Percentiles rank a stretch among this genome's conserved stretches.
Conservation (phyloP, 2,329 filamentous ascomycete species). For the Colletotrichum gigasporum region DNA sequence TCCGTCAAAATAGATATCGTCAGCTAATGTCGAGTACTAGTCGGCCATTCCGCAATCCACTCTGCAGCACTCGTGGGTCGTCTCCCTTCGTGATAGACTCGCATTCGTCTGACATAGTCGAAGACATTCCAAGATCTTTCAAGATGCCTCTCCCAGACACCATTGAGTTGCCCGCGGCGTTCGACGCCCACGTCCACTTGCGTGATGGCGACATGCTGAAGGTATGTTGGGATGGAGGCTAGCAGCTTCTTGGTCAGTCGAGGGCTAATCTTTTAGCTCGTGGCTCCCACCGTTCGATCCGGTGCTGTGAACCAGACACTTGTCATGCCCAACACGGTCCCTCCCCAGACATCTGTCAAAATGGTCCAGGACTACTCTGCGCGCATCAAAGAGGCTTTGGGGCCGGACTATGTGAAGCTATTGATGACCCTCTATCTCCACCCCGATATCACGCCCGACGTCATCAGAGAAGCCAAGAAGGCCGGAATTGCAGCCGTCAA, state of each 20-base stretch:
- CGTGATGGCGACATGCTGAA: conserved; percentile 73
- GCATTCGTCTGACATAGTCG: neutral
- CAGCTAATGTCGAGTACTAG: no score
- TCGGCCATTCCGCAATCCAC: no score
- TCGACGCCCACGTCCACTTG: conserved; percentile 78
- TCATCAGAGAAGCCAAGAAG: conserved; percentile 76
- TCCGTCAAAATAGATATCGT: no score
- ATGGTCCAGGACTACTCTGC: conserved; percentile 74
- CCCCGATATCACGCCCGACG: conserved; percentile 70
- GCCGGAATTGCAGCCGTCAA: conserved; percentile 79
- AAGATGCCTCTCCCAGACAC: conserved; percentile 27
- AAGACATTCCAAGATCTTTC: neutral
- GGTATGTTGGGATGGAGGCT: neutral
- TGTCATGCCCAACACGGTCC: conserved; percentile 71
- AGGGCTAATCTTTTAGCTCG: conserved; percentile 39
- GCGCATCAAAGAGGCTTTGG: conserved; percentile 62
- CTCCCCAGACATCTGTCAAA: conserved; percentile 68
- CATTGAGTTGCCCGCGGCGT: conserved; percentile 68
- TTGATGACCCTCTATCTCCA: conserved; percentile 80
- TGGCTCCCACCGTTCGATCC: conserved; percentile 59
- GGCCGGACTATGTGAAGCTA: conserved; percentile 60
- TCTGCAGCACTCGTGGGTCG: no score
- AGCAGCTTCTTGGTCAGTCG: no score
- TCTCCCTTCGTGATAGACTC: neutral
- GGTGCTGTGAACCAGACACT: conserved; percentile 68